Percentiles rank a stretch among this genome's conserved stretches.
Evolutionary conservation across 1,284 basidiomycete species (phyloP).

Genomic region (Fomitopsis betulina): DNA sequence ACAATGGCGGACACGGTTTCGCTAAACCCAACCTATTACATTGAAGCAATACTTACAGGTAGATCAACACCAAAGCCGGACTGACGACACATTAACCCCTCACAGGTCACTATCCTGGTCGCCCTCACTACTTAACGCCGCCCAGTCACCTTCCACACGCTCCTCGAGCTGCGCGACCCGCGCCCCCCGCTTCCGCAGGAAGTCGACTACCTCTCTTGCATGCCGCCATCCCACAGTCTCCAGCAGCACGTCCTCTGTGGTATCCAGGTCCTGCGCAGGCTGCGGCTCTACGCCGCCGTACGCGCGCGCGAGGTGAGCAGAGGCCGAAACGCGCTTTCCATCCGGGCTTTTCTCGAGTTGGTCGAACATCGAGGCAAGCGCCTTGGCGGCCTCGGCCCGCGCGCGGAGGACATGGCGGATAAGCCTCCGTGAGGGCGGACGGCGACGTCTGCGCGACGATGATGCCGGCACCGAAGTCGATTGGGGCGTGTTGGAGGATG

Average conservation of each 20-base stretch:
- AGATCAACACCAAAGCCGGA: background rate
- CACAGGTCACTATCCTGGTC: slow-evolving; percentile 41
- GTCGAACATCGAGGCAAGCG: slow-evolving; percentile 66
- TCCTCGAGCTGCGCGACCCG: slow-evolving; percentile 50
- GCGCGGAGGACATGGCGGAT: slow-evolving; percentile 83
- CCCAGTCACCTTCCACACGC: slow-evolving; percentile 56
- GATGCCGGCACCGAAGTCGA: slow-evolving; percentile 29
- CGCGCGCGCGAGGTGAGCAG: slow-evolving; percentile 51
- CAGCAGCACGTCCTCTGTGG: slow-evolving; percentile 17
- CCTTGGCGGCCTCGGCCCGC: slow-evolving; percentile 72
- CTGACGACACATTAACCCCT: background rate
- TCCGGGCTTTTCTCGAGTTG: slow-evolving; percentile 49
- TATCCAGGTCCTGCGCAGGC: slow-evolving; percentile 16
- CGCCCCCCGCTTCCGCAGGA: slow-evolving; percentile 59
- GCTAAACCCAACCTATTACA: too few relatives aligned
- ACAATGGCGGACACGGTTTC: too few relatives aligned
- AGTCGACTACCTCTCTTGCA: slow-evolving; percentile 58
- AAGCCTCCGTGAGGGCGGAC: slow-evolving; percentile 73
- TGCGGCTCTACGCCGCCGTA: slow-evolving; percentile 43
- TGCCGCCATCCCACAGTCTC: slow-evolving; percentile 49
- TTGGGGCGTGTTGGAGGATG: background rate
- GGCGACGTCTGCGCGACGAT: slow-evolving; percentile 39
- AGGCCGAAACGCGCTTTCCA: slow-evolving; percentile 49
- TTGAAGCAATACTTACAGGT: background rate
- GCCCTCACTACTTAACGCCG: slow-evolving; percentile 56